phyloP scores from a whole-genome alignment of 768 basidiomycete genomes.

The Piloderma croceum region DNA sequence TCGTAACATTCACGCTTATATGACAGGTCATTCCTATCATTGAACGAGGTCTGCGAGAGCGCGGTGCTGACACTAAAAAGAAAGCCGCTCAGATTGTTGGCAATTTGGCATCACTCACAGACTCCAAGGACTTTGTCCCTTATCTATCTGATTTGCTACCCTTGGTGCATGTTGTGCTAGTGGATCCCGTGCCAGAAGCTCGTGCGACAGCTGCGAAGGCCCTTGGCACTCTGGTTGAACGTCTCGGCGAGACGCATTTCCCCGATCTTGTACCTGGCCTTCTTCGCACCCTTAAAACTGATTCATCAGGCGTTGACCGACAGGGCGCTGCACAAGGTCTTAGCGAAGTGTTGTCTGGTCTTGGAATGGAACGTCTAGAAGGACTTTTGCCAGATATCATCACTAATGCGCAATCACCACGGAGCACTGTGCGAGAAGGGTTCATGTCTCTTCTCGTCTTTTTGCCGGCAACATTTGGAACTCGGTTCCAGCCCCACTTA shows the following conservation, averaged over 20 bases:
- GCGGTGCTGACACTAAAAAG: slow-evolving; percentile 90
- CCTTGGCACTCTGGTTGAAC: slow-evolving; percentile 92
- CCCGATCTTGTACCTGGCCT: slow-evolving; percentile 92
- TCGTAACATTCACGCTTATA: too few relatives aligned
- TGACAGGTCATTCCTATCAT: slow-evolving; percentile 86
- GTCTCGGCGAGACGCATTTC: slow-evolving; percentile 91
- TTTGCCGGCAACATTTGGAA: slow-evolving; percentile 92
- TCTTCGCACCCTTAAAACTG: slow-evolving; percentile 81
- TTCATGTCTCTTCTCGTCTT: slow-evolving; percentile 98
- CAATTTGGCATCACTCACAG: slow-evolving; percentile 88
- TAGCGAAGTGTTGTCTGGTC: slow-evolving; percentile 88
- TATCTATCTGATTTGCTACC: slow-evolving; percentile 88
- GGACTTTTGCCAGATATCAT: slow-evolving; percentile 92
- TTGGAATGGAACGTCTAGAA: slow-evolving; percentile 97
- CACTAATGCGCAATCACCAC: slow-evolving; percentile 81
- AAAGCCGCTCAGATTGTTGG: slow-evolving; percentile 97
- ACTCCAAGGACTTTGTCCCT: slow-evolving; percentile 89
- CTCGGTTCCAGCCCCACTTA: slow-evolving; percentile 92
- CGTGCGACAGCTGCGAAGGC: slow-evolving; percentile 96
- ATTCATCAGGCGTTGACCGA: slow-evolving; percentile 91
- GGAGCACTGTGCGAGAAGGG: slow-evolving; percentile 90
- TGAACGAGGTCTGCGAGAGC: slow-evolving; percentile 86
- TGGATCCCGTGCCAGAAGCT: slow-evolving; percentile 97
- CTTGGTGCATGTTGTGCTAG: slow-evolving; percentile 84
- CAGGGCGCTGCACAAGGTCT: slow-evolving; percentile 98